These are phyloP conservation scores for Eimeria acervulina DNA, from an alignment of 169 alveolate species.

Conservation along the genomic window DNA sequence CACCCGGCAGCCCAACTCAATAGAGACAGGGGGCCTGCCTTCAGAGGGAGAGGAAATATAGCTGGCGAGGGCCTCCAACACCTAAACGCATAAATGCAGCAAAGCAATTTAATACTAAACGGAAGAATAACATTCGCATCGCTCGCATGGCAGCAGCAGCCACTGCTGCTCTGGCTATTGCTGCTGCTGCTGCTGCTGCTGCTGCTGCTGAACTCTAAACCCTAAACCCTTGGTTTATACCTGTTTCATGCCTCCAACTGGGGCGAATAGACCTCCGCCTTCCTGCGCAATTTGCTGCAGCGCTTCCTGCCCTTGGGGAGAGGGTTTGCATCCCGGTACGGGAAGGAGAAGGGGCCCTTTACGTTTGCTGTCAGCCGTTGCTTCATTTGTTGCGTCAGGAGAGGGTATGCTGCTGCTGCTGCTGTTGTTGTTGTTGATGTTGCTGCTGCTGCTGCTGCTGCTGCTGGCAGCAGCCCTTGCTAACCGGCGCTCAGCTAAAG, in stretches of 20 bases:
- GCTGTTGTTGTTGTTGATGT: conserved; percentile 29
- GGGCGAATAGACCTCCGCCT: conserved; percentile 47
- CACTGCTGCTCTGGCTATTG: not conserved
- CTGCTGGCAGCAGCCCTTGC: not conserved
- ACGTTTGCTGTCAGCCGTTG: not conserved
- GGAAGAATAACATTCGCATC: not conserved
- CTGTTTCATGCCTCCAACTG: conserved; percentile 74
- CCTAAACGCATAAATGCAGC: not conserved
- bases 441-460: not conserved
- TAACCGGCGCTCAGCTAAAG: conserved; percentile 46
- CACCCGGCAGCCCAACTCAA: conserved; percentile 37
- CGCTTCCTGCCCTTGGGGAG: conserved; percentile 13
- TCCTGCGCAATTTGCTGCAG: not conserved
- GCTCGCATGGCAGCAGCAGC: not conserved
- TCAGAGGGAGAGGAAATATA: conserved; percentile 2
- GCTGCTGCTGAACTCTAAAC: not conserved
- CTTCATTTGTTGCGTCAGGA: not conserved
- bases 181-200: not conserved
- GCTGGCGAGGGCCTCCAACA: conserved; percentile 5
- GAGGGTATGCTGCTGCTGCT: not conserved
- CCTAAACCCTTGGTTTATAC: not conserved
- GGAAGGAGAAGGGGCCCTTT: not conserved
- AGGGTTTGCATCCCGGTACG: not conserved
- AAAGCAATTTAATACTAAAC: not conserved
- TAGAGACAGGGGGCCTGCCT: conserved; percentile 4